These are phyloP conservation scores for Fulvia fulva DNA, from an alignment of 2,329 filamentous ascomycete genomes.

Conservation along the genomic window DNA sequence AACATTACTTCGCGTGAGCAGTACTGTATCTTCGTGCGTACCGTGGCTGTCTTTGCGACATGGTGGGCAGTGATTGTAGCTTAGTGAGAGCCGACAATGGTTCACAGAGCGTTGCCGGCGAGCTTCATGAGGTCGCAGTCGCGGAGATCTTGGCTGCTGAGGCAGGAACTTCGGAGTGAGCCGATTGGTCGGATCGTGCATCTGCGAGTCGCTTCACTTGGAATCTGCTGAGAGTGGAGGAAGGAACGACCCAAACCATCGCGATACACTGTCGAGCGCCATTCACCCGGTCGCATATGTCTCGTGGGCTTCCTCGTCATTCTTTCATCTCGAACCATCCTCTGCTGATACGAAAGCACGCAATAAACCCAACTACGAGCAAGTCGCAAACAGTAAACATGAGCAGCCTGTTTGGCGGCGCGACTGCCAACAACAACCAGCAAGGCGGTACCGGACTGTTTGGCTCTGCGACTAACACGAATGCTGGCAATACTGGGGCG, in stretches of 20 bases:
- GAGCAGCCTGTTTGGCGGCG: slow-evolving; percentile 7
- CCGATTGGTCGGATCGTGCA: slow-evolving; percentile 17
- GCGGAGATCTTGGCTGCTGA: background rate
- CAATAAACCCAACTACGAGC: background rate
- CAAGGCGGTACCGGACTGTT: slow-evolving; percentile 10
- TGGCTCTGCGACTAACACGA: slow-evolving; percentile 6
- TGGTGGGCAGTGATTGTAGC: slow-evolving; percentile 38
- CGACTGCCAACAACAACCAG: background rate
- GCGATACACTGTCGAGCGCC: background rate
- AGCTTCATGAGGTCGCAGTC: background rate
- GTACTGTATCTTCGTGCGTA: slow-evolving; percentile 35
- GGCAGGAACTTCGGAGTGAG: slow-evolving; percentile 12
- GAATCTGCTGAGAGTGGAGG: background rate
- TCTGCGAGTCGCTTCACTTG: slow-evolving; percentile 2
- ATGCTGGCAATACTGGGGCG: background rate
- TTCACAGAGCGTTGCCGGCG: background rate
- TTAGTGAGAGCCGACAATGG: background rate
- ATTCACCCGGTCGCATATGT: background rate
- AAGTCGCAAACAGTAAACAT: background rate
- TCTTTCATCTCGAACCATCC: background rate
- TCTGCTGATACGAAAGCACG: background rate
- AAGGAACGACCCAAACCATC: background rate
- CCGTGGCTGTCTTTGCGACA: slow-evolving; percentile 60
- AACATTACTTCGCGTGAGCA: slow-evolving; percentile 6
- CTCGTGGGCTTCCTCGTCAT: background rate